A percentile compares a stretch with the other conserved stretches of the same genome.
These are phyloP conservation scores for Paratinospora sagittata DNA, from an alignment of 164 flowering plant species.

Conservation along the genomic window DNA sequence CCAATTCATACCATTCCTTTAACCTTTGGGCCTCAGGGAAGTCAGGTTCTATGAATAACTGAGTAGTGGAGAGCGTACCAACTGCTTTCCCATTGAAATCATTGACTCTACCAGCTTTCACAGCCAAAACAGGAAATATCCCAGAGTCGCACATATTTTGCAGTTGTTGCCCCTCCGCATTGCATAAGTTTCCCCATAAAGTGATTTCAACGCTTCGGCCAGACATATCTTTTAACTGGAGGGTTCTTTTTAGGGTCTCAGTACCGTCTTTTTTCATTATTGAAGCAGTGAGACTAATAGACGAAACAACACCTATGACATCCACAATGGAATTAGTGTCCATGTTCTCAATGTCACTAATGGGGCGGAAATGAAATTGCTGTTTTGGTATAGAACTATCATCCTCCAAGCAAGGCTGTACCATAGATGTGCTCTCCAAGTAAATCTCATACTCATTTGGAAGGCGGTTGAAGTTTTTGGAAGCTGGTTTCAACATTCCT, in stretches of 20 bases:
- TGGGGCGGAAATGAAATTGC: conserved; percentile 71
- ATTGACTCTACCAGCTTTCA: conserved; percentile 72
- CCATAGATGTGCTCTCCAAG: conserved; percentile 52
- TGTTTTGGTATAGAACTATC: conserved; percentile 68
- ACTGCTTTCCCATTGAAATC: conserved; percentile 87
- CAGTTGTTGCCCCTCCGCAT: conserved; percentile 74
- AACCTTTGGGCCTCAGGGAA: conserved; percentile 57
- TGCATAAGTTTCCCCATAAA: conserved; percentile 88
- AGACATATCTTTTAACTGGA: conserved; percentile 88
- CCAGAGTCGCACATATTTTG: conserved; percentile 82
- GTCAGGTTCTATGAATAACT: conserved; percentile 78
- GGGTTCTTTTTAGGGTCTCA: conserved; percentile 70
- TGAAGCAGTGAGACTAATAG: conserved; percentile 54
- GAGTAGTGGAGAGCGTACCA: conserved; percentile 65
- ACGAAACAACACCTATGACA: conserved; percentile 80
- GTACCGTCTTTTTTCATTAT: conserved; percentile 85
- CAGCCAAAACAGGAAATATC: conserved; percentile 71
- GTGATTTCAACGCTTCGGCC: conserved; percentile 90
- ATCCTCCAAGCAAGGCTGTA: conserved; percentile 74
- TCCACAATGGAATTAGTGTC: conserved; percentile 65
- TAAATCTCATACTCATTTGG: conserved; percentile 67
- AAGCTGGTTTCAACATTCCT: conserved; percentile 77
- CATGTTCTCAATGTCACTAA: conserved; percentile 70
- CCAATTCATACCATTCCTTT: conserved; percentile 69
- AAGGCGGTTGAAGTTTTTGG: conserved; percentile 72